These are phyloP conservation scores for Haematococcus lacustris DNA, from an alignment of 139 green algal genomes.

Conservation along the genomic window DNA sequence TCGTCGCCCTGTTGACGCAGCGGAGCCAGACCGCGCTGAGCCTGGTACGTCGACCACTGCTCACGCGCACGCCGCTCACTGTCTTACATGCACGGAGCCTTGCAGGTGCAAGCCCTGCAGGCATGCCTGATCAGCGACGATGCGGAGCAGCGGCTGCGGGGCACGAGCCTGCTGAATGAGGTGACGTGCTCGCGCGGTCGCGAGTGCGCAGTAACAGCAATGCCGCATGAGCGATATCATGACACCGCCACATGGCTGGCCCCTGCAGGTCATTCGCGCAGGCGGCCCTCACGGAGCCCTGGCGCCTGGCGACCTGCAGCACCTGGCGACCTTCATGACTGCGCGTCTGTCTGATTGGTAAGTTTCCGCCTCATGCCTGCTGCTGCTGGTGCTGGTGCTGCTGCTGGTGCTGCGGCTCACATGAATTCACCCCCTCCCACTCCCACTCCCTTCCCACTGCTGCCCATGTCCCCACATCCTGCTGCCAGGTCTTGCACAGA, in stretches of 20 bases:
- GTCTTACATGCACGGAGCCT: no score
- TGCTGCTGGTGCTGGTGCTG: not conserved
- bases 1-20: no score
- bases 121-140: constrained; percentile 10
- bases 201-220: not conserved
- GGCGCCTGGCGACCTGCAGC: not conserved
- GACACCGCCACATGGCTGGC: not conserved
- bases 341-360: constrained; percentile 11
- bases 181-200: not conserved
- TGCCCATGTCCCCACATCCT: not conserved
- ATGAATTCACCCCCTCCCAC: not conserved
- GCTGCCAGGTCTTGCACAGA: constrained; percentile 9
- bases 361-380: not conserved
- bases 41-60: no score
- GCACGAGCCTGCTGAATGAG: constrained; percentile 4
- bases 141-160: not conserved
- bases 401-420: not conserved
- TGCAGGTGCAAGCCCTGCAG: constrained; percentile 6
- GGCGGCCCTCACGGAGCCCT: not conserved
- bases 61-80: no score
- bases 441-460: not conserved
- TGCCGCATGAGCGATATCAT: not conserved
- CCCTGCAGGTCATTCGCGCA: not conserved
- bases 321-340: constrained; percentile 10
- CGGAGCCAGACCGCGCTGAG: no score